A percentile compares a stretch with the other conserved stretches of the same genome.
Conservation (phyloP, 2,329 filamentous ascomycete genomes). For the Sporothrix phasma region DNA sequence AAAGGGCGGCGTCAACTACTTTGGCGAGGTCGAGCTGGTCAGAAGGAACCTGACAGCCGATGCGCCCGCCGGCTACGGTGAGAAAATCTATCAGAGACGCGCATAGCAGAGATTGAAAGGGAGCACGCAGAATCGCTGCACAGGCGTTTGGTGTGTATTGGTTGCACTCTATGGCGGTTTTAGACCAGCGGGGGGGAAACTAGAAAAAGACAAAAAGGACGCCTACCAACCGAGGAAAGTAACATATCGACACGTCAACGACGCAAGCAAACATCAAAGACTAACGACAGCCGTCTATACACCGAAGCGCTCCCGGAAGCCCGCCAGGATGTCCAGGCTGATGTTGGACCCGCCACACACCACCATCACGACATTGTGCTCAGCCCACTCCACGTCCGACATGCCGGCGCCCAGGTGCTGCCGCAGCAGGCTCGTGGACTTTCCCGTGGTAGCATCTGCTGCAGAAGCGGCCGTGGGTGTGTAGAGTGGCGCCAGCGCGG, state of each 20-base stretch:
- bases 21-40: slow-evolving; percentile 48
- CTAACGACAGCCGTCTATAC: slow-evolving; percentile 17
- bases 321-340: slow-evolving; percentile 48
- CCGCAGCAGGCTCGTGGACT: slow-evolving; percentile 34
- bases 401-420: slow-evolving; percentile 45
- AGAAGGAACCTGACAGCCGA: slow-evolving; percentile 20
- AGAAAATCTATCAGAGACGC: slow-evolving; percentile 11
- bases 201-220: not conserved
- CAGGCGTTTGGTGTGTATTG: not conserved
- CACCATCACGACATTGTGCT: slow-evolving; percentile 69
- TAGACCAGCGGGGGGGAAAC: not conserved
- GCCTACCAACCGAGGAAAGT: not conserved
- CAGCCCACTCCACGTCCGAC: slow-evolving; percentile 47
- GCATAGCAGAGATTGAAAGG: not conserved
- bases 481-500: slow-evolving; percentile 62
- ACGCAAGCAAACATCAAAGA: not conserved
- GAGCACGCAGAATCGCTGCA: not conserved
- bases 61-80: slow-evolving; percentile 12
- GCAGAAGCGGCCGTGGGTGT: slow-evolving; percentile 25
- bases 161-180: not conserved
- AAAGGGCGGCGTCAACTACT: slow-evolving; percentile 46
- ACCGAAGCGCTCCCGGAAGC: slow-evolving; percentile 43
- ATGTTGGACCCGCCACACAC: slow-evolving; percentile 73
- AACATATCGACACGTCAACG: too few relatives aligned
- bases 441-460: not conserved